These are phyloP conservation scores for Miamiensis avidus DNA, from an alignment of 169 alveolate species.

Conservation along the genomic window DNA sequence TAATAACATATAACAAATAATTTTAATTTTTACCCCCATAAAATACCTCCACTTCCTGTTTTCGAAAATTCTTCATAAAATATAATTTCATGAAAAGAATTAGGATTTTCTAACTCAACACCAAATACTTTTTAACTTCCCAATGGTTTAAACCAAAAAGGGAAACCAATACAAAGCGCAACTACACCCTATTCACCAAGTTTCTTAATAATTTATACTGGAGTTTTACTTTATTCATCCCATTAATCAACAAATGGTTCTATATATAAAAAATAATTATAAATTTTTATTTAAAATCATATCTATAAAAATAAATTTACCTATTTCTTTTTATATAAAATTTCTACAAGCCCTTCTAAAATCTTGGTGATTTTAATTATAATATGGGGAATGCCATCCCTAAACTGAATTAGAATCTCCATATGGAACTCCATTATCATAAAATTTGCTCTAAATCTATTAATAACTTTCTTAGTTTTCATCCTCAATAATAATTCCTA, in stretches of 20 bases:
- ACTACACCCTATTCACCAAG: not conserved
- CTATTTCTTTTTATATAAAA: no score
- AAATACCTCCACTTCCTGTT: slow-evolving; percentile 32
- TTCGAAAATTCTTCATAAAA: slow-evolving; percentile 51
- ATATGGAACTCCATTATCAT: not conserved
- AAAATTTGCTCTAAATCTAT: not conserved
- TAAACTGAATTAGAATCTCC: not conserved
- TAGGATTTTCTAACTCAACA: slow-evolving; percentile 5
- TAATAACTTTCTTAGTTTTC: no score
- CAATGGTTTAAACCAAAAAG: not conserved
- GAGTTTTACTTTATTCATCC: not conserved
- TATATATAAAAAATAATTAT: no score
- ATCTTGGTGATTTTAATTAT: not conserved
- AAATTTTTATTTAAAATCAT: no score
- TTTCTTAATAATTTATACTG: not conserved
- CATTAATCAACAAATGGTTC: not conserved
- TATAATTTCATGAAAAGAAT: slow-evolving; percentile 54
- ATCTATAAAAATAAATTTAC: no score
- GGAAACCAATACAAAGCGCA: not conserved
- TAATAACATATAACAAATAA: no score
- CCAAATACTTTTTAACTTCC: not conserved
- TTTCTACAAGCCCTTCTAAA: not conserved
- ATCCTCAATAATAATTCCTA: no score
- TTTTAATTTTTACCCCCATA: slow-evolving; percentile 33
- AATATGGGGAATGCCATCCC: not conserved